Percentiles rank a stretch among this genome's conserved stretches.
Evolutionary conservation across 352 stramenopile genomes (phyloP).

Genomic region (Peronospora tabacina): DNA sequence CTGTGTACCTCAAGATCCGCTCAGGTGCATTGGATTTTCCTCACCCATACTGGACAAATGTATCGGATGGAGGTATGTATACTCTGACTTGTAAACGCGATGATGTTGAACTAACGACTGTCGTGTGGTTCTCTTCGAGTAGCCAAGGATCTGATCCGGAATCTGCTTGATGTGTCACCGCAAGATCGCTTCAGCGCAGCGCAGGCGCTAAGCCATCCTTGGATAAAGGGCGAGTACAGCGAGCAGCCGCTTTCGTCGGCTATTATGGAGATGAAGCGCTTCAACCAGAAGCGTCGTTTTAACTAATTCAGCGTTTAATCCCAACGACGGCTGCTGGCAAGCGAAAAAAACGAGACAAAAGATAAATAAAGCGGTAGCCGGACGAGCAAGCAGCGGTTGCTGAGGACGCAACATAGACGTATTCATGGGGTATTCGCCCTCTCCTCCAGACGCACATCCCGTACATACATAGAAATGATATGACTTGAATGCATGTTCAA

Average conservation of each 20-base stretch:
- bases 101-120: constrained; percentile 4
- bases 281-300: constrained; percentile 85
- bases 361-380: constrained; percentile 17
- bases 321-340: constrained; percentile 18
- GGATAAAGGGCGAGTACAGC: constrained; percentile 81
- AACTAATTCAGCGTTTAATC: constrained; percentile 40
- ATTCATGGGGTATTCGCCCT: constrained; percentile 29
- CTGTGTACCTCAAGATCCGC: constrained; percentile 80
- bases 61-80: constrained; percentile 59
- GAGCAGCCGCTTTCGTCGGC: constrained; percentile 74
- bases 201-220: constrained; percentile 69
- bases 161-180: constrained; percentile 65
- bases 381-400: constrained; percentile 22
- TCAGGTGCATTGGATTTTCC: constrained; percentile 73
- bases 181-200: constrained; percentile 65
- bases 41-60: constrained; percentile 80
- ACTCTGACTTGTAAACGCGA: constrained; percentile 2
- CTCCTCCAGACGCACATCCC: constrained; percentile 20
- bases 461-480: constrained; percentile 37
- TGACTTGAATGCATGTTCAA: constrained; percentile 32
- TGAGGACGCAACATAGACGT: constrained; percentile 37
- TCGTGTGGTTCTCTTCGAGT: constrained; percentile 3
- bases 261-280: constrained; percentile 85
- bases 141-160: constrained; percentile 79
- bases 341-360: constrained; percentile 18